Evolutionary conservation across 164 flowering plant genomes (phyloP), one percentile per base, ranked within the genome.

Genomic region (Sedum album): DNA sequence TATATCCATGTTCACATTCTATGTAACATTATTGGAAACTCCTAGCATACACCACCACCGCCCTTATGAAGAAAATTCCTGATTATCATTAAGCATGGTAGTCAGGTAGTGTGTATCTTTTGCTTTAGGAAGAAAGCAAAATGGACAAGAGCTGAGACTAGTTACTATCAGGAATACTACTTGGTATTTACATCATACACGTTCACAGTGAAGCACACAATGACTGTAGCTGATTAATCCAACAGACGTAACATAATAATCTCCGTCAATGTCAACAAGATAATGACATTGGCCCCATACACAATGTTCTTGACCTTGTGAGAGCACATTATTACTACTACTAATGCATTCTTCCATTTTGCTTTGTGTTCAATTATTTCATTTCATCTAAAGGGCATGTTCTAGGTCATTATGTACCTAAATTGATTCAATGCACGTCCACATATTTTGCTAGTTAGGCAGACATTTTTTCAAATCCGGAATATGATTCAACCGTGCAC

Each of bases 341-440:
- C 48, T 15, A 1, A 44, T 53, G 28, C 28, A 53, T 53, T 6
- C 60, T 53, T 53, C 60, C 60, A n/a, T 53, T 23, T 53, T 53
- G 60, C 20, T 46, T 10, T 23, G 28, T 53, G 60, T 23, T 53
- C 30, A 53, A 21, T 23, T 53, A 53, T 53, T 53, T 21, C 28
- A 53, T 53, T 53, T 53, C 60, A 53, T 53, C 60, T 10, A 53
- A 23, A n/a, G 25, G 30, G 60, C 60, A 53, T 53, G 60, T 23
- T 53, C 60, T 44, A 44, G 48, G 48, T 53, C 60, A 53, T 21
- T 53, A 53, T 21, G 8, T 53, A 53, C 60, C 60, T 53, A 53
- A 53, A 49, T 21, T 13, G 60, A 53, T 53, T 53, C 60, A 53
- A 53, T 21, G 60, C 30, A 53, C 28, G 30, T 53, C 60, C 60